Evolutionary conservation across 345 rosid species (phyloP).

Genomic region (Corchorus capsularis): DNA sequence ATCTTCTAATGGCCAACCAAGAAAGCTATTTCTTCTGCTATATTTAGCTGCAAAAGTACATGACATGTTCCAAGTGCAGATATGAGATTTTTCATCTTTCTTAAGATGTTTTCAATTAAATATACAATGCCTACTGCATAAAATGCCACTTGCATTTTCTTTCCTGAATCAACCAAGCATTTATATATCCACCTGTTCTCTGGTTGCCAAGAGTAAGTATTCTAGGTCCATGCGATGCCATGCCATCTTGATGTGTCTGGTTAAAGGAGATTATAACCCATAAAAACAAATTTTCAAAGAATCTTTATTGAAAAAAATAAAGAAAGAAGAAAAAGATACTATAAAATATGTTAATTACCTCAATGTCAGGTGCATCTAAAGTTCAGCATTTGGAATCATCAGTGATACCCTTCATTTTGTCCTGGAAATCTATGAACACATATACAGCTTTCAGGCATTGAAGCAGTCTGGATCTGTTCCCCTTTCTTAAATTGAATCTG

Average conservation of each 20-base stretch:
- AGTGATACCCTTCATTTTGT: neutral
- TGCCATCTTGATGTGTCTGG: neutral
- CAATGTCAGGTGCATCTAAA: neutral
- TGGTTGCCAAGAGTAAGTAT: conserved; percentile 5
- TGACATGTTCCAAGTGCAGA: neutral
- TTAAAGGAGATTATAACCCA: neutral
- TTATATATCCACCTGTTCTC: neutral
- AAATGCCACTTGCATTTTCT: neutral
- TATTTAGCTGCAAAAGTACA: neutral
- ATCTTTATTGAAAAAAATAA: neutral
- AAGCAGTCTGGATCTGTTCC: neutral
- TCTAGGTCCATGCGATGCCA: neutral
- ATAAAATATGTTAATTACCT: neutral
- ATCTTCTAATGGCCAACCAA: neutral
- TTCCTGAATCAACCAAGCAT: neutral
- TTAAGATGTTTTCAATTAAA: neutral
- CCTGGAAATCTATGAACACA: neutral
- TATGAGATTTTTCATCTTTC: neutral
- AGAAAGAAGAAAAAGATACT: too few species aligned
- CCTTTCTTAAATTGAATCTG: neutral
- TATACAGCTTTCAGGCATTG: neutral
- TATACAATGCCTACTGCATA: neutral
- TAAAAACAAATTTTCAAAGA: neutral
- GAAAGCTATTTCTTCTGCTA: neutral
- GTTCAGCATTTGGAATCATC: neutral